Base-by-base conservation (phyloP, 2,329 filamentous ascomycete species). In the Eutypa lata region DNA sequence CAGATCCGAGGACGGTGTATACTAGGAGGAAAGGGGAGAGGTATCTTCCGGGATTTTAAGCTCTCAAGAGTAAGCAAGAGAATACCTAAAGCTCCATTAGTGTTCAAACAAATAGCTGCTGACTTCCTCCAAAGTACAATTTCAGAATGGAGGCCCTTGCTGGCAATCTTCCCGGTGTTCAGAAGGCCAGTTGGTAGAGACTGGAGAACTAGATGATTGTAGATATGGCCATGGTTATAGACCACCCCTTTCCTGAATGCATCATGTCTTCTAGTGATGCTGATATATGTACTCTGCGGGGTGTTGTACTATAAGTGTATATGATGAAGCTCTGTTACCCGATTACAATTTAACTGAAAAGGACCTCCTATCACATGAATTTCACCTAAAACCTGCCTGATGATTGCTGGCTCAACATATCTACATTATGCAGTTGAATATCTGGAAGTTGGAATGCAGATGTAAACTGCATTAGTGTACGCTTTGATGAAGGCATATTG, bases 1-100 rank as follows among this genome's bases (percentile, higher is more conserved):
- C 92, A 97, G 78, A 92, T 99, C 71, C 87, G 88, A 71, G 97
- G 97, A 75, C 80, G 94, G 62, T 99, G 94, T 76, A 87, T 96
- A 50, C 82, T 93, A 70, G 91, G 91, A 60, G 94, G 94, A n/a
- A 91, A 90, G 71, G 88, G 88, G 18, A 82, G 91, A 62, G 91
- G 91, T 87, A 80, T 99, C n/a, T 80, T 97, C 60, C 85, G 91
- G 53, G 93, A 94, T 68, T 99, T 99, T 67, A 90, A 91, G 73
- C 82, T 99, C 81, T 86, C 88, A 54, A 83, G 93, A 76, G 93
- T 97, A 81, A 70, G 93, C 97, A 81, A 70, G 90, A n/a, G 35
- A 21, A 19, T 10, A 37, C 11, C 14, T 21, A 14, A 24, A 11
- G 8, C 13, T n/a, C 13, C 8, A 46, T 50, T 43, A 10, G 26